Evolutionary conservation across 805 yeast genomes (phyloP).

Genomic region (Blastobotrys peoriensis): DNA sequence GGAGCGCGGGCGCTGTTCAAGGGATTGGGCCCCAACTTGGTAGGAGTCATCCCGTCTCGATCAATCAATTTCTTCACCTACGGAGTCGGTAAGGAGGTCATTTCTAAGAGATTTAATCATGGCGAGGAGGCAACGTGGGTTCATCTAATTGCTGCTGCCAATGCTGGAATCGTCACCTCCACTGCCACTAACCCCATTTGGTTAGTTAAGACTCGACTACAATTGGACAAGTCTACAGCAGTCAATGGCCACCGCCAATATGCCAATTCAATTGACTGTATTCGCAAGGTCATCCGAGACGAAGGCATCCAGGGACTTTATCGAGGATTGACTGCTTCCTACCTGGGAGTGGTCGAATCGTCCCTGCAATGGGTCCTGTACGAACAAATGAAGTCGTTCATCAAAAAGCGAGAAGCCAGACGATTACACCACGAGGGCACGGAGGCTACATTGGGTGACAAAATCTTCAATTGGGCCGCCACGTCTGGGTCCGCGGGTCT

Average conservation of each 20-base stretch:
- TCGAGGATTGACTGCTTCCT: slow-evolving; percentile 89
- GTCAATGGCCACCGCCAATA: slow-evolving; percentile 47
- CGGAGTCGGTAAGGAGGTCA: slow-evolving; percentile 80
- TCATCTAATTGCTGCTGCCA: slow-evolving; percentile 78
- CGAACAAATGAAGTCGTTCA: slow-evolving; percentile 82
- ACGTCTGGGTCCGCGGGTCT: slow-evolving; percentile 97
- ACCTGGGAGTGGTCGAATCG: slow-evolving; percentile 87
- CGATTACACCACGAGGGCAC: slow-evolving; percentile 30
- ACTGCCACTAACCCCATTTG: slow-evolving; percentile 98
- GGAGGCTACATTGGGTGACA: slow-evolving; percentile 45
- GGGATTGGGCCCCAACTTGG: slow-evolving; percentile 94
- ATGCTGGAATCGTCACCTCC: slow-evolving; percentile 90
- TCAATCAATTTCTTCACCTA: slow-evolving; percentile 94
- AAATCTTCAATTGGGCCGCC: slow-evolving; percentile 83
- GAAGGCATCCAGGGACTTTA: slow-evolving; percentile 83
- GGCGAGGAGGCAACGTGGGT: slow-evolving; percentile 79
- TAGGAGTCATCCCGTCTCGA: slow-evolving; percentile 97
- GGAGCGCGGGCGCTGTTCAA: slow-evolving; percentile 84
- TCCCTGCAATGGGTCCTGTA: slow-evolving; percentile 95
- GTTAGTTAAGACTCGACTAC: slow-evolving; percentile 92
- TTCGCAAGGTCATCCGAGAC: slow-evolving; percentile 54
- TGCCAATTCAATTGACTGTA: slow-evolving; percentile 80
- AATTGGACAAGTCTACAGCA: slow-evolving; percentile 63
- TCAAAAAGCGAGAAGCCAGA: slow-evolving; percentile 46
- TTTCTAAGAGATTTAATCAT: slow-evolving; percentile 60